Evolutionary conservation across 2,329 filamentous ascomycete genomes (phyloP).

Genomic region (Pseudogymnoascus sp.): DNA sequence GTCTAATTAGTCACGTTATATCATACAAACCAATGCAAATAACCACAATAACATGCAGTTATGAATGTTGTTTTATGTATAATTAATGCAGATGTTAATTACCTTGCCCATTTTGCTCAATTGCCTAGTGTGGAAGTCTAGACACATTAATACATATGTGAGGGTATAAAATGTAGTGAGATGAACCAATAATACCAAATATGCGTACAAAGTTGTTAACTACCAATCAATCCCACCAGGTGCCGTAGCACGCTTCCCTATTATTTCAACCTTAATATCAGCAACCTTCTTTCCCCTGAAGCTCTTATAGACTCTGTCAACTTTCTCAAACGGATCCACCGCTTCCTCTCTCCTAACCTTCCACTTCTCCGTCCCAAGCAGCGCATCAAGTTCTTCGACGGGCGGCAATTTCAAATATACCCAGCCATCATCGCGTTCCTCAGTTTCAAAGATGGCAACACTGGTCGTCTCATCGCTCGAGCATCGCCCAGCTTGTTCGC

Average conservation of each 20-base stretch:
- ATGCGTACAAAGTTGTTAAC: not conserved
- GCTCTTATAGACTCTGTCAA: conserved; percentile 22
- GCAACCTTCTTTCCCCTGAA: not conserved
- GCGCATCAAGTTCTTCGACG: conserved; percentile 70
- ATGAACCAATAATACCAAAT: not conserved
- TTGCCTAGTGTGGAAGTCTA: not conserved
- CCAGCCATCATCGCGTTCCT: conserved; percentile 68
- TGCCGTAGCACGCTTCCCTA: not conserved
- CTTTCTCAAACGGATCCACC: conserved; percentile 27
- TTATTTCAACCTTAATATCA: conserved; percentile 1
- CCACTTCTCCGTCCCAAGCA: conserved; percentile 73
- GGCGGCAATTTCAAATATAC: conserved; percentile 77
- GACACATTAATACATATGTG: not conserved
- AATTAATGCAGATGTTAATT: too few relatives aligned
- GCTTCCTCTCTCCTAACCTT: conserved; percentile 65
- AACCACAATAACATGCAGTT: too few relatives aligned
- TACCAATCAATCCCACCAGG: not conserved
- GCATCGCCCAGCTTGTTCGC: conserved; percentile 61
- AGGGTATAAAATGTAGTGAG: not conserved
- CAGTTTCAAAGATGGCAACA: conserved; percentile 74
- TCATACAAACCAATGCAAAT: too few relatives aligned
- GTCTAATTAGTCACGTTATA: not conserved
- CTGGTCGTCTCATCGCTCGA: conserved; percentile 67
- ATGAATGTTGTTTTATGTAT: too few relatives aligned
- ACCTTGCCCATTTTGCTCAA: not conserved